A percentile compares a stretch with the other conserved stretches of the same genome.
These are phyloP conservation scores for Tetrahymena elliotti DNA, from an alignment of 73 alveolate species.

Conservation along the genomic window DNA sequence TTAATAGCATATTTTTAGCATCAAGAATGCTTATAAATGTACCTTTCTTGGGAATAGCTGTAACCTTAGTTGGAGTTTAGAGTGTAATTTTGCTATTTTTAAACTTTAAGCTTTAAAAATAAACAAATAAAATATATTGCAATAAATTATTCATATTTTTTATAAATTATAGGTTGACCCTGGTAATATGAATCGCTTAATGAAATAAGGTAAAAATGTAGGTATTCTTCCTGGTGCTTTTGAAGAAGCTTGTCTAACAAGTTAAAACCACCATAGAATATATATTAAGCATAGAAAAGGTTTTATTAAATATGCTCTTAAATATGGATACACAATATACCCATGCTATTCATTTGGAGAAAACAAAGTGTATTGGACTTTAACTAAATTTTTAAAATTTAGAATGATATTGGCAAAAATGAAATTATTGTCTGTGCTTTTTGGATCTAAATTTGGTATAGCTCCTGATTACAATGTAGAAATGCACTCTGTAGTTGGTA, in stretches of 20 bases:
- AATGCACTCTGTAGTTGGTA: conserved; percentile 25
- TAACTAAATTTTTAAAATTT: neutral
- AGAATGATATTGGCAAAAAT: conserved; percentile 26
- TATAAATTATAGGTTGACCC: conserved; percentile 6
- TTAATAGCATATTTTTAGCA: neutral
- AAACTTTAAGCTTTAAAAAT: neutral
- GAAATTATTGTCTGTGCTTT: neutral
- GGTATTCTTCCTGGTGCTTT: conserved; percentile 30
- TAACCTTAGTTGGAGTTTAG: neutral
- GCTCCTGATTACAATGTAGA: conserved; percentile 6
- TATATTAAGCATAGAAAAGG: conserved; percentile 33
- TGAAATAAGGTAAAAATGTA: conserved; percentile 20
- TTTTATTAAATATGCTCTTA: conserved; percentile 32
- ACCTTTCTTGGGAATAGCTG: neutral
- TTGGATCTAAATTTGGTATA: conserved; percentile 23
- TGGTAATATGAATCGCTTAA: neutral
- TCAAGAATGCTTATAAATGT: neutral
- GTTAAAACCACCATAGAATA: conserved; percentile 18
- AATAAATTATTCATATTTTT: neutral
- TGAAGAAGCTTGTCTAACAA: conserved; percentile 29
- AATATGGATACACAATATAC: conserved; percentile 23
- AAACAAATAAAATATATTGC: neutral
- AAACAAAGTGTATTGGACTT: conserved; percentile 14
- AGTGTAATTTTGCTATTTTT: neutral
- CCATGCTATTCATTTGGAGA: conserved; percentile 39